phyloP scores from a whole-genome alignment of 1,139 yeast species.

The Diutina sp. region DNA sequence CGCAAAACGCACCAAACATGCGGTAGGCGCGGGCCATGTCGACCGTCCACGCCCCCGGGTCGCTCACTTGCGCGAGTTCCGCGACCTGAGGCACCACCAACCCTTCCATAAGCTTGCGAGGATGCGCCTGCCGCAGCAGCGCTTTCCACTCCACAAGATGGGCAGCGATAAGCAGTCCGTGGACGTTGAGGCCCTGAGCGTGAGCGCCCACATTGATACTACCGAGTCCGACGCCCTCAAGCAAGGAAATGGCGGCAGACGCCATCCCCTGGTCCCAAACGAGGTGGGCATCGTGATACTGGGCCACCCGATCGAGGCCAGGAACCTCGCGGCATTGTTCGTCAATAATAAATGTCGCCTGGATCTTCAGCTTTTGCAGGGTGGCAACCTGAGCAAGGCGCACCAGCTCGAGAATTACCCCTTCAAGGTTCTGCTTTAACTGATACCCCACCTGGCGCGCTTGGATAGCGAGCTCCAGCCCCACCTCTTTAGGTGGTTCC shows the following conservation, averaged over 20 bases:
- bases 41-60: constrained; percentile 2
- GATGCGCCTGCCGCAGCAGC: constrained; percentile 54
- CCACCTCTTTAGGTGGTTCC: not conserved
- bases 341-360: constrained; percentile 34
- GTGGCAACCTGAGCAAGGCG: constrained; percentile 14
- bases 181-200: constrained; percentile 12
- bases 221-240: constrained; percentile 14
- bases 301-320: constrained; percentile 16
- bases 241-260: constrained; percentile 37
- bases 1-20: constrained; percentile 65
- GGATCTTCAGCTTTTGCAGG: constrained; percentile 22
- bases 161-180: constrained; percentile 25
- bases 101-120: constrained; percentile 40
- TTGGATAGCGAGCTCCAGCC: constrained; percentile 2
- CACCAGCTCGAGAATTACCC: not conserved
- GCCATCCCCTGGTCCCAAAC: constrained; percentile 50
- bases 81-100: constrained; percentile 36
- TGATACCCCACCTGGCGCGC: constrained; percentile 20
- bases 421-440: constrained; percentile 24
- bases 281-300: constrained; percentile 39
- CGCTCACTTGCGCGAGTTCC: constrained; percentile 11
- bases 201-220: constrained; percentile 11
- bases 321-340: constrained; percentile 14
- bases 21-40: constrained; percentile 36
- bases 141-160: constrained; percentile 62